Evolutionary conservation across 2,329 filamentous ascomycete species (phyloP), one percentile per base, ranked within the genome.

Genomic region (Alternaria tenuissima): DNA sequence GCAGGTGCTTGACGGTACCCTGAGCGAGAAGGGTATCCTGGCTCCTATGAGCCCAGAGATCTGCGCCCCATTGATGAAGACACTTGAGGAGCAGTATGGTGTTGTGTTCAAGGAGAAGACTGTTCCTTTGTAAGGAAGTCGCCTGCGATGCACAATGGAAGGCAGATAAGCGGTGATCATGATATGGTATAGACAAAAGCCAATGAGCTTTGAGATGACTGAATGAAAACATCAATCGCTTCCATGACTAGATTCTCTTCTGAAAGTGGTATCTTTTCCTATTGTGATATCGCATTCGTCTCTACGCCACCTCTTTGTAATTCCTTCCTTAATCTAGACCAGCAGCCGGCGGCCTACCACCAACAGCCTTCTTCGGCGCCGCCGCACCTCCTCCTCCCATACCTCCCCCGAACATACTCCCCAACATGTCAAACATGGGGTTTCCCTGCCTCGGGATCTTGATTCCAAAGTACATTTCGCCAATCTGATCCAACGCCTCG

Each of bases 351-450:
- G 68, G 56, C 4, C 65, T 68, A 3, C 51, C 62, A n/a, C 62
- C 73, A 47, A 83, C 81, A 36, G 84, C 81, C 66, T 78, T 82
- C 75, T 80, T 85, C 42, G 42, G 42, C 46, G 79, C 74, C 59
- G 69, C 72, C 61, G 63, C 80, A 76, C 65, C 79, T 74, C 78
- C 79, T 74, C 78, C 86, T 18, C 82, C 84, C 52, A 83, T 84
- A 26, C 88, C 90, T 20, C 93, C 93, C 49, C 94, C 94, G 73
- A 99, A 91, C 84, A 99, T 88, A 64, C 89, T 94, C 48, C 93
- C 94, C 91, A 99, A 96, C 94, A 99, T 98, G 77, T 99, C 95
- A 80, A 98, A 88, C 78, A 99, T 83, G 3, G 94, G 94, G 78
- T 98, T 98, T 65, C 90, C 91, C 82, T 97, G 93, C 72, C 91